phyloP scores from a whole-genome alignment of 176 grass and related monocot species.

The Bromus sterilis region DNA sequence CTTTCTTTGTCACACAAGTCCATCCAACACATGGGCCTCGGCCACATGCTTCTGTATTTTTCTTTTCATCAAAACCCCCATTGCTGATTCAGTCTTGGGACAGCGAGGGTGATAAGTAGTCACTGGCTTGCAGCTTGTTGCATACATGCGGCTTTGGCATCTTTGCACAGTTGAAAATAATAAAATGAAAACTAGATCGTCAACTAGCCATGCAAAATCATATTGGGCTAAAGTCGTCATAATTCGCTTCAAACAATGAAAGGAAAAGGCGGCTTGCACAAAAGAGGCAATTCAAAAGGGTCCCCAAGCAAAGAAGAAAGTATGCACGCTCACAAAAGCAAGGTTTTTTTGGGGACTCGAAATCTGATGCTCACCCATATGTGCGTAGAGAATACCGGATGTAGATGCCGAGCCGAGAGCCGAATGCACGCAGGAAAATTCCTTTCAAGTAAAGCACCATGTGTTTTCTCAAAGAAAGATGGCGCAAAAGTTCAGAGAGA shows the following conservation, averaged over 20 bases:
- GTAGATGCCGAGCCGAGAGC: constrained; percentile 24
- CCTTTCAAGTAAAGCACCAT: constrained; percentile 27
- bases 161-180: too few species aligned
- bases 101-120: too few species aligned
- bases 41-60: too few species aligned
- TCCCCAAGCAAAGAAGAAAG: constrained; percentile 25
- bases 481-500: background rate
- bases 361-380: constrained; percentile 41
- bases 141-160: too few species aligned
- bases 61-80: too few species aligned
- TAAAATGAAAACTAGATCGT: too few species aligned
- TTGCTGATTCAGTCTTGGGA: too few species aligned
- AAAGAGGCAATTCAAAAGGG: constrained; percentile 37
- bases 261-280: constrained; percentile 10
- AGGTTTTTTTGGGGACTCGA: constrained; percentile 27
- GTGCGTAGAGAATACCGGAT: constrained; percentile 14
- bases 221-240: background rate
- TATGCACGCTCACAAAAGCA: constrained; percentile 26
- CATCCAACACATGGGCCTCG: too few species aligned
- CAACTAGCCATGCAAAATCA: background rate
- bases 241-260: constrained; percentile 24
- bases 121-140: too few species aligned
- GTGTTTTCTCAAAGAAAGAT: constrained; percentile 21
- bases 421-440: constrained; percentile 23
- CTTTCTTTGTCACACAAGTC: too few species aligned